Evolutionary conservation across 768 basidiomycete genomes (phyloP), one percentile per base, ranked within the genome.

Genomic region (Tephrocybe sp.): DNA sequence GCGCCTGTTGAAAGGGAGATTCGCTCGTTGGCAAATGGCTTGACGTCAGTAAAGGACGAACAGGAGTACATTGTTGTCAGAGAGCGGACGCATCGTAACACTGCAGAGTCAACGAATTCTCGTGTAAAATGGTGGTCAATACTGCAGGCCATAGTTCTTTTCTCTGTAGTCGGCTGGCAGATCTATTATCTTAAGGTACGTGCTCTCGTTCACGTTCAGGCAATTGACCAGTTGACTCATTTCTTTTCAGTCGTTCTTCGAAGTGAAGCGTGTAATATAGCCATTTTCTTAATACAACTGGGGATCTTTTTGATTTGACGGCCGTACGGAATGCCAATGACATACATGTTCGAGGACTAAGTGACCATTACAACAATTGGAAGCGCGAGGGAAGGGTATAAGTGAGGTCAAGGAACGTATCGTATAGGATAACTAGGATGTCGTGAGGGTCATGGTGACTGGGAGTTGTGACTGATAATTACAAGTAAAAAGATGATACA

Each of bases 101-200:
- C 97, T 45, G 87, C 92, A 8, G 91, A 90, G 75, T 96, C 82
- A 1, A 92, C 91, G 16, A 98, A 98, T 66, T 80, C 88, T 34
- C 84, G 97, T 34, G 96, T 99, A 47, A 98, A 98, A 72, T 98
- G 93, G 93, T 99, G 97, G 97, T 95, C 93, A 2, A 85, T 99
- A 54, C 66, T 93, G 6, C 97, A 99, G 68, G 79, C 89, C 4
- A 64, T 90, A 35, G 88, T 98, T 17, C 72, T 98, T 50, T 89
- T 98, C 63, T 76, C 83, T 2, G 88, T 97, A 0, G 95, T 97
- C 48, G 95, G 82, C 39, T 98, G 95, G 95, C 97, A 99, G 70
- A 82, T 99, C 51, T 97, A 94, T 71, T 98, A 98, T 72, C 76
- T 99, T 45, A 95, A 98, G 79, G 92, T 85, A 54, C 58, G 72